Base-by-base conservation (phyloP, 495 filamentous ascomycete genomes). In the Diplogelasinospora grovesii region DNA sequence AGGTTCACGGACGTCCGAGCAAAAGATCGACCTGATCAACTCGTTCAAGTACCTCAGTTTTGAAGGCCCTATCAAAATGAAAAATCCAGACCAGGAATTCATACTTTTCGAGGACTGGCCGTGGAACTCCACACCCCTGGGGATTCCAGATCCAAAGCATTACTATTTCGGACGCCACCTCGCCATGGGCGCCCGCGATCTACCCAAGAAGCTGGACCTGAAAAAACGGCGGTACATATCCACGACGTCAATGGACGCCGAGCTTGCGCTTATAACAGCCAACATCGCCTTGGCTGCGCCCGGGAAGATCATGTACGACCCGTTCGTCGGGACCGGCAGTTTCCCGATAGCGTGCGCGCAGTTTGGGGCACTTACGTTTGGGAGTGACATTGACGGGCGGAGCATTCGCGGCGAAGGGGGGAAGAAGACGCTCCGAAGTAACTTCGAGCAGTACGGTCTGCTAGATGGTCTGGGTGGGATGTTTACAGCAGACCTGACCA, bases 191-290 rank as follows among this genome's bases (percentile, higher is more conserved):
- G 69, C 70, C 15, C 69, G 89, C 27, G 73, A 82, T 19, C 57
- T 79, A n/a, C 70, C 89, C 14, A 65, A 73, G 18, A 83, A 75
- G 43, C 89, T 92, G 50, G 87, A 89, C 54, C 69, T 99, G 9
- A 99, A 99, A 65, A 94, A 92, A 61, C 74, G 92, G 5, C 66
- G 69, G 28, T 97, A 97, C 56, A 96, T 99, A 52, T 85, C 83
- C 52, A 97, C 89, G 0, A 99, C 92, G 0, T 87, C 83, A 9
- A 96, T 99, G 89, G 92, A 97, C 59, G 82, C 93, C 0, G 93
- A 96, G 56, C 68, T 99, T 27, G 82, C 86, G 18, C 77, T 99
- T 2, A 69, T 99, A 18, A 97, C 89, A 0, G 89, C 89, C 1
- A 99, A 99, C 57, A 75, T 99, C 36, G 82, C 86, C 0, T 77